phyloP scores from a whole-genome alignment of 2,329 filamentous ascomycete species.

The Alternaria metachromatica region DNA sequence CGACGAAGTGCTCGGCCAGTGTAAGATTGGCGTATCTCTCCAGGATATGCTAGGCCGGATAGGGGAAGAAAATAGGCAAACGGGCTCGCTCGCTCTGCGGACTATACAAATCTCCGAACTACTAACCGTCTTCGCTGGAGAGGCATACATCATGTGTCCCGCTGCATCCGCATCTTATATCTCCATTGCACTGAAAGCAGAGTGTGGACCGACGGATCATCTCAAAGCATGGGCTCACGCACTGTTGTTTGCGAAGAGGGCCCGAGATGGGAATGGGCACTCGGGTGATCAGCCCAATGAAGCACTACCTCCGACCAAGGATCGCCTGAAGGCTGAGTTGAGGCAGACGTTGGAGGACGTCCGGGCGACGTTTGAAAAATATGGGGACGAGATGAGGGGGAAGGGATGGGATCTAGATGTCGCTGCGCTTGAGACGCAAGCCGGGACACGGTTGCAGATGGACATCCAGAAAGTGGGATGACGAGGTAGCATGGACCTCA shows the following conservation, averaged over 20 bases:
- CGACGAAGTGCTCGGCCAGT: slow-evolving; percentile 58
- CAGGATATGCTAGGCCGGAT: slow-evolving; percentile 41
- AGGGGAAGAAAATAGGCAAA: slow-evolving; percentile 27
- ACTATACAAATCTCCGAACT: slow-evolving; percentile 55
- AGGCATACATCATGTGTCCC: slow-evolving; percentile 69
- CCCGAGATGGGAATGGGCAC: slow-evolving; percentile 7
- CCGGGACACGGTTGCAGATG: slow-evolving; percentile 51
- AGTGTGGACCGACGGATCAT: slow-evolving; percentile 57
- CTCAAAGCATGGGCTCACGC: slow-evolving; percentile 70
- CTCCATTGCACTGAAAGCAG: slow-evolving; percentile 70
- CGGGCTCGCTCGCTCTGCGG: slow-evolving; percentile 35
- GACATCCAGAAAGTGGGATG: slow-evolving; percentile 4
- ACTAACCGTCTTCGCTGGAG: slow-evolving; percentile 57
- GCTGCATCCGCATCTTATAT: slow-evolving; percentile 43
- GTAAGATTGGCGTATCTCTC: slow-evolving; percentile 61
- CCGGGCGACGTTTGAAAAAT: slow-evolving; percentile 54
- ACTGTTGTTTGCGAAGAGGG: slow-evolving; percentile 54
- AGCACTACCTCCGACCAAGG: slow-evolving; percentile 32
- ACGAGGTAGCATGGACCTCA: neutral
- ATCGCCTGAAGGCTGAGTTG: slow-evolving; percentile 52
- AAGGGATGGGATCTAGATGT: slow-evolving; percentile 72
- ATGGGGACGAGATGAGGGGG: slow-evolving; percentile 51
- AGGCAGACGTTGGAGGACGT: slow-evolving; percentile 49
- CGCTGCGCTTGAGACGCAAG: slow-evolving; percentile 70
- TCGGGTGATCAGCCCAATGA: slow-evolving; percentile 20